Base-by-base conservation (phyloP, 139 green algal species). In the Chlamydomonas applanata region DNA sequence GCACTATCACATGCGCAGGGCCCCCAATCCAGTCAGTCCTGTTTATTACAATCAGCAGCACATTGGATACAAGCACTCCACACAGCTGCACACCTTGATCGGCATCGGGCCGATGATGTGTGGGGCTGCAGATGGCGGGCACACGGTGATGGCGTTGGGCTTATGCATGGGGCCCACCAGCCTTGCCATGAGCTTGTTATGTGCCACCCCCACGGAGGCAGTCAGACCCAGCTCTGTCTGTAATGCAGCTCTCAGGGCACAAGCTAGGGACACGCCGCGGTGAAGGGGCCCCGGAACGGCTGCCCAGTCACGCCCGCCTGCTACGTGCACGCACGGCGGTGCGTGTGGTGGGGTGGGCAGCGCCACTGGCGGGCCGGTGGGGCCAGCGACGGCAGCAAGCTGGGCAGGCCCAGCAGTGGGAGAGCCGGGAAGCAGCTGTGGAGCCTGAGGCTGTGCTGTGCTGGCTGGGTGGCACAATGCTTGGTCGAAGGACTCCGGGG, bases 151-250 rank as follows among this genome's bases (percentile, higher is more conserved):
- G 0, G 75, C 81, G 44, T 86, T 76, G 0, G 87, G 87, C 60
- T 91, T 93, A 78, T 81, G 32, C 34, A 79, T 14, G 14, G 84
- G 84, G 9, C 74, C 74, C 2, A 81, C 84, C 45, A 93, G 73
- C 0, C 87, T 73, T 0, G 88, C 77, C 27, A 86, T 27, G 52
- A 90, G 83, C 72, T 89, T 91, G 63, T 63, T 87, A 29, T 61
- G 35, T 5, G 80, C 77, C 25, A 93, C 78, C 0, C 86, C 87
- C 36, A 84, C 83, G 19, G 77, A 86, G 9, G 84, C 65, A 4
- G 66, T 88, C 1, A 92, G 29, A 0, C 73, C 73, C 29, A 86
- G 62, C n/a, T 74, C 63, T 24, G 30, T 1, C 14, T 57, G 29
- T 30, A 81, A 1, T 1, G 71, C 61, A 5, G 3, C 1, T 19